phyloP scores from a whole-genome alignment of 2,329 filamentous ascomycete genomes.

The Cryphonectria japonica region DNA sequence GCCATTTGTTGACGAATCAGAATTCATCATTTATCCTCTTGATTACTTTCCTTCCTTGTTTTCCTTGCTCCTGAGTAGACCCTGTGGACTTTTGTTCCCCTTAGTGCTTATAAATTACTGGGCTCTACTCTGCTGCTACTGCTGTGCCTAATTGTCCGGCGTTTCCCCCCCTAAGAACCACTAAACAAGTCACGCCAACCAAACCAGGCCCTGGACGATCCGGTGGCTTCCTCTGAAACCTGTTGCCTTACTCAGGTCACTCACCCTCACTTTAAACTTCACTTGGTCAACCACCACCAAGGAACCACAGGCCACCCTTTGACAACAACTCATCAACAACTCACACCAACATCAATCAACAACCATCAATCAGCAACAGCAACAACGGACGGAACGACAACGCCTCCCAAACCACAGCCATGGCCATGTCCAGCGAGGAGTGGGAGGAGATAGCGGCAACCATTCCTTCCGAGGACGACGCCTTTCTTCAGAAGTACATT shows the following conservation, averaged over 20 bases:
- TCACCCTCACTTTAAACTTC: neutral
- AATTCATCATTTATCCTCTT: neutral
- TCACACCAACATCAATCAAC: neutral
- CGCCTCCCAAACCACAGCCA: conserved; percentile 27
- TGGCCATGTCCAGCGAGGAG: conserved; percentile 57
- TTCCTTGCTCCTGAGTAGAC: neutral
- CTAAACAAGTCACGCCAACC: neutral
- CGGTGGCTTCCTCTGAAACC: neutral
- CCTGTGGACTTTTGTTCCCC: neutral
- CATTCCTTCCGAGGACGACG: conserved; percentile 65
- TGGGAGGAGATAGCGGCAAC: conserved; percentile 61
- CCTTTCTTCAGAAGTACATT: conserved; percentile 83
- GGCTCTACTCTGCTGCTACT: too few species aligned
- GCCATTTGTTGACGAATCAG: neutral
- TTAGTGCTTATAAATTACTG: neutral
- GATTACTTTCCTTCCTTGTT: neutral
- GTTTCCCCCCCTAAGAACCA: neutral
- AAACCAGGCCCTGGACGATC: neutral
- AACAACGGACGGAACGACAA: neutral
- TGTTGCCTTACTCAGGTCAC: neutral
- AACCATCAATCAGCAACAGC: too few species aligned
- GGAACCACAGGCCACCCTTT: too few species aligned
- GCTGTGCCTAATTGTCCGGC: neutral
- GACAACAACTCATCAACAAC: too few species aligned
- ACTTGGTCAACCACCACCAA: too few species aligned